phyloP scores from a whole-genome alignment of 1,139 yeast genomes.

The Kurtzmaniella quercitrusa region DNA sequence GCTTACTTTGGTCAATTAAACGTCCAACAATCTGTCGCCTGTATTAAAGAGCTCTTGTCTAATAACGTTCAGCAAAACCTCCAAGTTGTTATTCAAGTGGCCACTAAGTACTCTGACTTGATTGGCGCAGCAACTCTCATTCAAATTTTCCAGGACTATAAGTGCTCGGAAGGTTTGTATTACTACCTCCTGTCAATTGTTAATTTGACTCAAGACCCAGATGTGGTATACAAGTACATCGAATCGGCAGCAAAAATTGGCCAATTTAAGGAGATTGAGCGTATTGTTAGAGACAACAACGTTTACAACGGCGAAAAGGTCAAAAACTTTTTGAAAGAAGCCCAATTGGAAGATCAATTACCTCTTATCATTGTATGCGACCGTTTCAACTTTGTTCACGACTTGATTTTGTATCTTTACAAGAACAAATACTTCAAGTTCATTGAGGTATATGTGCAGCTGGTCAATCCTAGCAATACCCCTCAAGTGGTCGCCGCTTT shows the following conservation, averaged over 20 bases:
- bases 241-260: slow-evolving; percentile 90
- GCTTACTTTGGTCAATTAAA: slow-evolving; percentile 89
- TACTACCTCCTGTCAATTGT: slow-evolving; percentile 92
- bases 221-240: slow-evolving; percentile 92
- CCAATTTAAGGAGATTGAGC: slow-evolving; percentile 90
- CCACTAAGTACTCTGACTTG: slow-evolving; percentile 92
- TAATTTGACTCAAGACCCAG: slow-evolving; percentile 89
- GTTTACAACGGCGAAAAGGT: slow-evolving; percentile 97
- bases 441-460: slow-evolving; percentile 96
- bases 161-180: slow-evolving; percentile 89
- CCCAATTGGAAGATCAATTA: slow-evolving; percentile 88
- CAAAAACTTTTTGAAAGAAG: slow-evolving; percentile 93
- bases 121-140: slow-evolving; percentile 84
- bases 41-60: slow-evolving; percentile 81
- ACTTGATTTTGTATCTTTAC: slow-evolving; percentile 86
- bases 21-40: slow-evolving; percentile 88
- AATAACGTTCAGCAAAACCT: slow-evolving; percentile 81
- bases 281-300: slow-evolving; percentile 90
- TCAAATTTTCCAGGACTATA: slow-evolving; percentile 88
- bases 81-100: slow-evolving; percentile 93
- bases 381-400: slow-evolving; percentile 88
- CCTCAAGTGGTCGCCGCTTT: slow-evolving; percentile 97
- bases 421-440: slow-evolving; percentile 93
- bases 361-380: slow-evolving; percentile 97
- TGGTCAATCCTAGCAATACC: slow-evolving; percentile 91